Evolutionary conservation across 208 protist genomes (phyloP), one percentile per base, ranked within the genome.

Genomic region (Jaenimonas drosophilae): DNA sequence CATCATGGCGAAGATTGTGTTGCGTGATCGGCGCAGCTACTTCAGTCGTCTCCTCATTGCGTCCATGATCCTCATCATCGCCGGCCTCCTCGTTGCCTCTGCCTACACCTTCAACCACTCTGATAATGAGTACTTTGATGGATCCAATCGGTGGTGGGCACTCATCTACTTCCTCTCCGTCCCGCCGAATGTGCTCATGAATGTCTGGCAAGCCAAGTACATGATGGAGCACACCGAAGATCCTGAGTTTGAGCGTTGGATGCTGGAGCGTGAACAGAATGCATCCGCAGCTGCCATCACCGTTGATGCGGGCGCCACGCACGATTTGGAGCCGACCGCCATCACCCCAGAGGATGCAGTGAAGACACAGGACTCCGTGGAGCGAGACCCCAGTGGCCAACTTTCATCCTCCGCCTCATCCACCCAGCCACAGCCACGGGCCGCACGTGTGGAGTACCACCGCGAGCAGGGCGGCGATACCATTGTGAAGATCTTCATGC

Each of bases 401-500:
- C 45, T 58, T n/a, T 45, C 49, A 2, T n/a, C 57, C 20, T 60
- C 50, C 27, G 24, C 54, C 0, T 34, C 48, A 24, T 38, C 28
- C 0, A 59, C 53, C 17, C n/a, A n/a, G n/a, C n/a, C n/a, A n/a
- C n/a, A n/a, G n/a, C n/a, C n/a, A n/a, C n/a, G n/a, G n/a, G n/a
- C n/a, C n/a, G n/a, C n/a, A n/a, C 53, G 42, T 3, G 2, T 64
- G 41, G 47, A 30, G 55, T 28, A 20, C 46, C 17, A 19, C 24
- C 0, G 57, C 40, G 60, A 71, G 53, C 69, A 82, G 42, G 71
- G 82, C 39, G 67, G 64, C n/a, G 82, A 87, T 53, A 82, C 76
- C 30, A 60, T 73, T 29, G 82, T 91, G 6, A 91, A 91, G 64
- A 54, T 88, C 31, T 61, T 87, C 11, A 87, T 91, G 82, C 50